phyloP scores from a whole-genome alignment of 2,329 filamentous ascomycete genomes.

The Zopfia rhizophila region DNA sequence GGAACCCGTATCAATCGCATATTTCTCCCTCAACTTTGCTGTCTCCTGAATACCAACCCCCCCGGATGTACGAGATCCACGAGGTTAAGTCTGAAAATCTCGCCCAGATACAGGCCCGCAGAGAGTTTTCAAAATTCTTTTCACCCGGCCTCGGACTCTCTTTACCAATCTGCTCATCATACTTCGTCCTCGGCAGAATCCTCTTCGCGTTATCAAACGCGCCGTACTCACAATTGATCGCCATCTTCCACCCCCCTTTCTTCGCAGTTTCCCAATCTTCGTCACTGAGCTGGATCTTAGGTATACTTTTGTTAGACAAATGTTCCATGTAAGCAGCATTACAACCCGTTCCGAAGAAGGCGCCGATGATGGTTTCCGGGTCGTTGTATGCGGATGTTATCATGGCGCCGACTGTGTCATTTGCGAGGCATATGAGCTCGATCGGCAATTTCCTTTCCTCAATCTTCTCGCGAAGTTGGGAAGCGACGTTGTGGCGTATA shows the following conservation, averaged over 20 bases:
- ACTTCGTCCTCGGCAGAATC: slow-evolving; percentile 85
- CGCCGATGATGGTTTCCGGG: slow-evolving; percentile 83
- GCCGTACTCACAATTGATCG: slow-evolving; percentile 98
- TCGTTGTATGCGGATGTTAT: slow-evolving; percentile 93
- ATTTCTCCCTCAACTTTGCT: slow-evolving; percentile 77
- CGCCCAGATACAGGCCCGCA: slow-evolving; percentile 59
- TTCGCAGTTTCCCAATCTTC: neutral
- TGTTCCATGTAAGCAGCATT: slow-evolving; percentile 94
- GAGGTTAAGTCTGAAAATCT: slow-evolving; percentile 57
- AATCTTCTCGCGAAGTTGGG: slow-evolving; percentile 84
- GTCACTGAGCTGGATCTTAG: slow-evolving; percentile 80
- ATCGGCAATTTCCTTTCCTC: slow-evolving; percentile 79
- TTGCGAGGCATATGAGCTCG: slow-evolving; percentile 85
- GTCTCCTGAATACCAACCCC: slow-evolving; percentile 85
- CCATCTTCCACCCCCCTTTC: slow-evolving; percentile 68
- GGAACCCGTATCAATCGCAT: slow-evolving; percentile 90
- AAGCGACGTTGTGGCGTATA: slow-evolving; percentile 88
- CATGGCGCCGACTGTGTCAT: slow-evolving; percentile 92
- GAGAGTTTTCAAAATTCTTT: slow-evolving; percentile 58
- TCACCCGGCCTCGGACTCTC: slow-evolving; percentile 58
- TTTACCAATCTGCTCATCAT: slow-evolving; percentile 56
- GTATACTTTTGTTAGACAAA: slow-evolving; percentile 82
- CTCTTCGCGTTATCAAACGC: slow-evolving; percentile 95
- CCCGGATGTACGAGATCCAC: slow-evolving; percentile 71
- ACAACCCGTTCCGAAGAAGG: slow-evolving; percentile 93